Percentiles rank a stretch among this genome's conserved stretches.
Conservation (phyloP, 768 basidiomycete genomes). For the Pleurotus citrinopileatus region DNA sequence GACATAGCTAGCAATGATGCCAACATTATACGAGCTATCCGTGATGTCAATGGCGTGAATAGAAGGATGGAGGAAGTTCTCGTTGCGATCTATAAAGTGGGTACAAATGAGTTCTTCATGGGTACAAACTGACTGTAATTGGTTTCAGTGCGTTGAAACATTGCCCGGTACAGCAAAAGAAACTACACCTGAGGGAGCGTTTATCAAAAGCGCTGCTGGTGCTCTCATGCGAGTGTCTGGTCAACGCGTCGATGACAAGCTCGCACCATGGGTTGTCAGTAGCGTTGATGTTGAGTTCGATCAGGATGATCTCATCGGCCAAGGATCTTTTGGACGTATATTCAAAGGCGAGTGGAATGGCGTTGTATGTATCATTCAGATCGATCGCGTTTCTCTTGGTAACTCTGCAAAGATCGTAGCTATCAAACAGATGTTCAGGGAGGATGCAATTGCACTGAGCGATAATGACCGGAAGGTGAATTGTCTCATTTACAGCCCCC, state of each 20-base stretch:
- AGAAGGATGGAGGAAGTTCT: no score
- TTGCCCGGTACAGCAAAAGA: neutral
- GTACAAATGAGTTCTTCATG: no score
- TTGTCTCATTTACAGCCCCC: neutral
- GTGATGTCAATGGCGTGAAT: no score
- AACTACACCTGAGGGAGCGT: neutral
- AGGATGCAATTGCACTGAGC: slow-evolving; percentile 13
- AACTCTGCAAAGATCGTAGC: slow-evolving; percentile 10
- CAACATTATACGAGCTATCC: no score
- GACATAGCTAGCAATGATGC: no score
- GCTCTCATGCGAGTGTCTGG: slow-evolving; percentile 5
- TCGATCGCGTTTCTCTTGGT: neutral
- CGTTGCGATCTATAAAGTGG: no score
- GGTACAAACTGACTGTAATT: no score
- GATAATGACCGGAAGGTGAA: slow-evolving; percentile 12
- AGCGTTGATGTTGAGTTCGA: slow-evolving; percentile 17
- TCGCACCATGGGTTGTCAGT: slow-evolving; percentile 6
- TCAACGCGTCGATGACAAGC: neutral
- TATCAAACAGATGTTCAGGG: slow-evolving; percentile 15
- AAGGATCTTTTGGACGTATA: slow-evolving; percentile 16
- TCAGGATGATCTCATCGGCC: slow-evolving; percentile 1
- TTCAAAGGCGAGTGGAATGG: slow-evolving; percentile 14
- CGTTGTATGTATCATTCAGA: neutral
- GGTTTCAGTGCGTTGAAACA: neutral
- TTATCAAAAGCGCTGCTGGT: neutral